These are phyloP conservation scores for Xylariaceae sp. DNA, from an alignment of 2,329 filamentous ascomycete genomes.

Conservation along the genomic window DNA sequence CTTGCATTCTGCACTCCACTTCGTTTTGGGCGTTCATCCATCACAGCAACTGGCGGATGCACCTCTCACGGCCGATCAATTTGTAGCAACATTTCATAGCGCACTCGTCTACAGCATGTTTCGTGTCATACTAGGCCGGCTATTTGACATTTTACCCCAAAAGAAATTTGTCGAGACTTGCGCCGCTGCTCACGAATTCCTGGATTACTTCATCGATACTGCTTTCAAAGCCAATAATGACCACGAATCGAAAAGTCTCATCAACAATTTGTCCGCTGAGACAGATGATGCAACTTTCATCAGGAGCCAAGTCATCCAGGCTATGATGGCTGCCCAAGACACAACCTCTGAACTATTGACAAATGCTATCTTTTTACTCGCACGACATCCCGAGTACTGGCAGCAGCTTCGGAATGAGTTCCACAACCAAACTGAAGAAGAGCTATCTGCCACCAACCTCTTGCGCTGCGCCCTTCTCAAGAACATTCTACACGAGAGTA, in stretches of 20 bases:
- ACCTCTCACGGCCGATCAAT: too few species aligned
- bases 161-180: slow-evolving; percentile 1
- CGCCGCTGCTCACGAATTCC: slow-evolving; percentile 5
- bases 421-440: not conserved
- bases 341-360: slow-evolving; percentile 13
- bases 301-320: slow-evolving; percentile 12
- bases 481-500: slow-evolving; percentile 12
- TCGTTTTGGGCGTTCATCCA: slow-evolving; percentile 8
- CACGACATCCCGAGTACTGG: slow-evolving; percentile 11
- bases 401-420: slow-evolving; percentile 11
- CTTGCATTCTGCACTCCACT: slow-evolving; percentile 10
- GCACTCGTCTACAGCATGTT: slow-evolving; percentile 12
- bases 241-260: slow-evolving; percentile 1
- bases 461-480: slow-evolving; percentile 1
- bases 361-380: slow-evolving; percentile 9
- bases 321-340: slow-evolving; percentile 17
- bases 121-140: slow-evolving; percentile 7
- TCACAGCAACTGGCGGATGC: too few species aligned
- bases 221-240: not conserved
- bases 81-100: too few species aligned
- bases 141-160: slow-evolving; percentile 10
- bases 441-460: slow-evolving; percentile 1
- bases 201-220: slow-evolving; percentile 10
- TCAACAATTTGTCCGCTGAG: slow-evolving; percentile 2
- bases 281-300: slow-evolving; percentile 9